Conservation (phyloP, 2,329 filamentous ascomycete genomes). For the Dothiorella sarmentorum region DNA sequence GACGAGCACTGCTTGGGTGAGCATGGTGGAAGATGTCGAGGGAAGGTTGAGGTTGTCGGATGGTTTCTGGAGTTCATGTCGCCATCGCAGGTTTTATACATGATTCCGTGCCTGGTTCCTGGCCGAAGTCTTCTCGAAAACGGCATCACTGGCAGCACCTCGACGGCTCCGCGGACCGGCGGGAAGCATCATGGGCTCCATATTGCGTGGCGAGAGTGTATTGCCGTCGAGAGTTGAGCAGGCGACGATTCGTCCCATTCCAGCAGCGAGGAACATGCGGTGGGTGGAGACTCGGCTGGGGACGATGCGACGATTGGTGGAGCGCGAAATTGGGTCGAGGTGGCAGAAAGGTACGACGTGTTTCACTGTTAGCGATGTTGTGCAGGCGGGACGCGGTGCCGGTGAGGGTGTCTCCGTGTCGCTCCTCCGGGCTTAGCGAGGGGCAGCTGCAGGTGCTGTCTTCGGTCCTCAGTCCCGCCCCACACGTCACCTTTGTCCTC, state of each 20-base stretch:
- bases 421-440: background rate
- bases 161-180: conserved; percentile 3
- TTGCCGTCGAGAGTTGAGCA: background rate
- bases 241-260: background rate
- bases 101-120: background rate
- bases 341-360: background rate
- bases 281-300: background rate
- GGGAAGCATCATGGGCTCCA: background rate
- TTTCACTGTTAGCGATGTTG: background rate
- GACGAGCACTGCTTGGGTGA: conserved; percentile 45
- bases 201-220: background rate
- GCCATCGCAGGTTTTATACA: conserved; percentile 2
- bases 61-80: background rate
- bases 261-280: background rate
- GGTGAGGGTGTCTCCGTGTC: background rate
- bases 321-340: background rate
- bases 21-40: conserved; percentile 16
- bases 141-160: background rate
- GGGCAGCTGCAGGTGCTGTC: background rate
- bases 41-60: conserved; percentile 1
- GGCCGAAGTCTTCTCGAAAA: conserved; percentile 4
- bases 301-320: background rate
- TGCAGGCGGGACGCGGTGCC: background rate
- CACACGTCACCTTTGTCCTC: background rate
- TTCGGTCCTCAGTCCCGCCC: conserved; percentile 3